phyloP scores from a whole-genome alignment of 1,284 basidiomycete genomes.

The Ganoderma meredithae region DNA sequence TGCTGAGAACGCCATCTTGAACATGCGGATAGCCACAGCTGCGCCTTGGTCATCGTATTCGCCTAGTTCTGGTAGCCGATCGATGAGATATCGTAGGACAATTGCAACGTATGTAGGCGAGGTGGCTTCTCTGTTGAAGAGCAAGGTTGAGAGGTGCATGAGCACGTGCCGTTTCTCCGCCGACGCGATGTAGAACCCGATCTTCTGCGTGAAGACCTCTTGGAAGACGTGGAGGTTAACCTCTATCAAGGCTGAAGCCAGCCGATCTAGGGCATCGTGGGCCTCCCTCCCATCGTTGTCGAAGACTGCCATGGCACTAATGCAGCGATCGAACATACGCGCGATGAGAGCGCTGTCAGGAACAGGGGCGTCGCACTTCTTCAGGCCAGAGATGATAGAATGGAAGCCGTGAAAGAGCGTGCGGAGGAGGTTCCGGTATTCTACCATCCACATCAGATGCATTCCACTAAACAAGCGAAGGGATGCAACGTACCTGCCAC shows the following conservation, averaged over 20 bases:
- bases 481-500: conserved; percentile 61
- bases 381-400: conserved; percentile 80
- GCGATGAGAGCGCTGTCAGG: conserved; percentile 91
- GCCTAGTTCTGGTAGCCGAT: conserved; percentile 85
- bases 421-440: conserved; percentile 87
- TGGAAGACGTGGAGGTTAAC: conserved; percentile 92
- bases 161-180: conserved; percentile 82
- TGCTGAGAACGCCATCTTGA: conserved; percentile 96
- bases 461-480: not conserved
- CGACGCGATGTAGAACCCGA: conserved; percentile 87
- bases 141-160: conserved; percentile 86
- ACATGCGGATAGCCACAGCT: conserved; percentile 87
- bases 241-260: conserved; percentile 81
- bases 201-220: conserved; percentile 92
- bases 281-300: conserved; percentile 84
- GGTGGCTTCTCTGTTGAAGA: conserved; percentile 86
- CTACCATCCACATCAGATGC: conserved; percentile 48
- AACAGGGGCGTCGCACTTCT: conserved; percentile 79
- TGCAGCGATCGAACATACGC: conserved; percentile 86
- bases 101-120: conserved; percentile 95
- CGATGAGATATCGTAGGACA: conserved; percentile 88
- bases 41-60: conserved; percentile 86
- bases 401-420: conserved; percentile 93
- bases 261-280: conserved; percentile 89
- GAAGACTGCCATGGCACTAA: conserved; percentile 88